These are phyloP conservation scores for Onygena corvina DNA, from an alignment of 2,329 filamentous ascomycete species.

Conservation along the genomic window DNA sequence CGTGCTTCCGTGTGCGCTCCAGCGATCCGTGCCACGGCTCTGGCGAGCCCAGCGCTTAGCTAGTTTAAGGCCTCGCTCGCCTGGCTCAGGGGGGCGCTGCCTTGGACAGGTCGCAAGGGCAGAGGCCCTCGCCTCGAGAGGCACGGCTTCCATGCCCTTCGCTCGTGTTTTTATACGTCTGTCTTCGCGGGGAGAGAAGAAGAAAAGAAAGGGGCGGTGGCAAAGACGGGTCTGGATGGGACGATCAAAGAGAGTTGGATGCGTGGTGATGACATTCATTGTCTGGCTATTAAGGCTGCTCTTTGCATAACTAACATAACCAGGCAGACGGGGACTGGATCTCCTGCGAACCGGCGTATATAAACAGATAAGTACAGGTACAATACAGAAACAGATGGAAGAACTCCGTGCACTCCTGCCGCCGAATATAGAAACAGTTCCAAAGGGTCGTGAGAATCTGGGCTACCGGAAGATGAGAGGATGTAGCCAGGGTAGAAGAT, in stretches of 20 bases:
- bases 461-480: neutral
- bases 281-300: neutral
- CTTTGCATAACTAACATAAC: too few relatives aligned
- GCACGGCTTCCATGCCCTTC: constrained; percentile 4
- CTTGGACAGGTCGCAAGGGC: neutral
- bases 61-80: neutral
- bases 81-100: neutral
- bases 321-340: too few relatives aligned
- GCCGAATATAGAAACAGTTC: neutral
- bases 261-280: neutral
- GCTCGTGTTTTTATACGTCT: neutral
- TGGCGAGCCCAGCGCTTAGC: too few relatives aligned
- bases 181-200: neutral
- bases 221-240: neutral
- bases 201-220: neutral
- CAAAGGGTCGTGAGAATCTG: neutral
- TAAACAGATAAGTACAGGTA: neutral
- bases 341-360: neutral
- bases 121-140: too few relatives aligned
- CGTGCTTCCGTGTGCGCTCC: too few relatives aligned
- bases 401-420: neutral
- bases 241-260: neutral
- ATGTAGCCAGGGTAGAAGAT: too few relatives aligned
- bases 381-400: neutral
- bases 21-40: too few relatives aligned